Conservation (phyloP, 257 asterid genomes). For the Nicotiana tabacum region DNA sequence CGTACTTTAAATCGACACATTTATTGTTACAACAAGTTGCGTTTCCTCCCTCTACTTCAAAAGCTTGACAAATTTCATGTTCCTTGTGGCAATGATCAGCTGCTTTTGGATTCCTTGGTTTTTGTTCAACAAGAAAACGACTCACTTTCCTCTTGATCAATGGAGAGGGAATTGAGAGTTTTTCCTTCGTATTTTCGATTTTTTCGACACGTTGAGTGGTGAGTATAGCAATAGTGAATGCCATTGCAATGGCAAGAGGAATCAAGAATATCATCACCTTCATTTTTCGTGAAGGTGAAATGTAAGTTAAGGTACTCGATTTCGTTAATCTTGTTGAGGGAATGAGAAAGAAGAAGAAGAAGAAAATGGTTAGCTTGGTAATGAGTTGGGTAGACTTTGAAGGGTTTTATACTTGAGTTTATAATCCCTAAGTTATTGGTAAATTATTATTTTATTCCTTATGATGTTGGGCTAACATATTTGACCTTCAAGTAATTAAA, state of each 20-base stretch:
- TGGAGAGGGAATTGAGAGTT: not conserved
- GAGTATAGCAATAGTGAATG: conserved; percentile 9
- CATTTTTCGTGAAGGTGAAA: conserved; percentile 15
- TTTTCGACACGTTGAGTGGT: not conserved
- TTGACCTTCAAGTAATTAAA: too few species aligned
- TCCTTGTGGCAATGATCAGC: conserved; percentile 60
- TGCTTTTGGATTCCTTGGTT: conserved; percentile 38
- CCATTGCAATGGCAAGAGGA: conserved; percentile 6
- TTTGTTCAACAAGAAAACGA: conserved; percentile 39
- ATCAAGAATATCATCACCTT: conserved; percentile 19
- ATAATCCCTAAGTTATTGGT: not conserved
- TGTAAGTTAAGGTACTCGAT: not conserved
- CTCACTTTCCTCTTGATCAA: conserved; percentile 21
- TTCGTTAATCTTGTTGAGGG: not conserved
- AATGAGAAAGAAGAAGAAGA: not conserved
- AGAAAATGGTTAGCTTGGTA: not conserved
- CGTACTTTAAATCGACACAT: conserved; percentile 43
- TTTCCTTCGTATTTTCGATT: too few species aligned
- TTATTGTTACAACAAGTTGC: conserved; percentile 65
- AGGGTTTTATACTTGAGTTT: not conserved
- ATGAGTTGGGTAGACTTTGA: not conserved
- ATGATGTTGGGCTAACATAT: too few species aligned
- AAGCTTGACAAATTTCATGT: conserved; percentile 26
- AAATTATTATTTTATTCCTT: too few species aligned
- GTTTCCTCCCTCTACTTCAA: conserved; percentile 20